Evolutionary conservation across 2,329 filamentous ascomycete species (phyloP).

Genomic region (Trichophyton schoenleinii): DNA sequence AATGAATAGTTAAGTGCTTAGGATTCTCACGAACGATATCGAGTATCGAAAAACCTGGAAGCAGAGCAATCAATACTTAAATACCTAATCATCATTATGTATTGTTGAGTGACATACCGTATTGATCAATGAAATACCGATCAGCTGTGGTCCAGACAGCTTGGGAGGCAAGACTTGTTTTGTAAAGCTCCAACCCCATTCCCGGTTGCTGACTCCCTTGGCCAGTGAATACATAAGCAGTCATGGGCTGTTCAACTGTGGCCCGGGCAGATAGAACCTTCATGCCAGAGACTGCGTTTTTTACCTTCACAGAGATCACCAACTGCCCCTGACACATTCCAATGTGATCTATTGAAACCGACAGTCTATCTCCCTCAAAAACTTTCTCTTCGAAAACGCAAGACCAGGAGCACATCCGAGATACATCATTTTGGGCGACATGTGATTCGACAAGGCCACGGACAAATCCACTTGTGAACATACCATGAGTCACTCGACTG

Average conservation of each 20-base stretch:
- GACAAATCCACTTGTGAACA: constrained; percentile 97
- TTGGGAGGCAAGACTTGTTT: constrained; percentile 81
- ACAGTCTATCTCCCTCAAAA: background rate
- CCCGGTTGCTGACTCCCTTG: constrained; percentile 98
- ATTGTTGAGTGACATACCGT: constrained; percentile 36
- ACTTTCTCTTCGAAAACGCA: background rate
- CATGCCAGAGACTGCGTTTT: constrained; percentile 89
- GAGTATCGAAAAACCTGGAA: constrained; percentile 69
- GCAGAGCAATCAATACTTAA: background rate
- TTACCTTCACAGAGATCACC: constrained; percentile 97
- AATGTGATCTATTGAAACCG: constrained; percentile 44
- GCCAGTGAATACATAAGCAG: constrained; percentile 93
- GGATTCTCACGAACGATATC: constrained; percentile 99
- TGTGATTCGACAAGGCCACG: constrained; percentile 93
- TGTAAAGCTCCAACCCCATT: constrained; percentile 99
- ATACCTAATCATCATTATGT: background rate
- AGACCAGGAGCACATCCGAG: background rate
- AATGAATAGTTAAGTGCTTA: constrained; percentile 96
- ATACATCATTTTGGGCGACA: constrained; percentile 84
- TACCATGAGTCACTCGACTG: constrained; percentile 79
- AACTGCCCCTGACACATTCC: constrained; percentile 98
- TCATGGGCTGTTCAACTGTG: constrained; percentile 93
- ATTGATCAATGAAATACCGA: constrained; percentile 96
- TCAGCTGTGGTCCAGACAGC: constrained; percentile 97
- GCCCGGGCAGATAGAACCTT: constrained; percentile 92